phyloP scores from a whole-genome alignment of 1,139 yeast genomes.

The Wickerhamomyces sp. region DNA sequence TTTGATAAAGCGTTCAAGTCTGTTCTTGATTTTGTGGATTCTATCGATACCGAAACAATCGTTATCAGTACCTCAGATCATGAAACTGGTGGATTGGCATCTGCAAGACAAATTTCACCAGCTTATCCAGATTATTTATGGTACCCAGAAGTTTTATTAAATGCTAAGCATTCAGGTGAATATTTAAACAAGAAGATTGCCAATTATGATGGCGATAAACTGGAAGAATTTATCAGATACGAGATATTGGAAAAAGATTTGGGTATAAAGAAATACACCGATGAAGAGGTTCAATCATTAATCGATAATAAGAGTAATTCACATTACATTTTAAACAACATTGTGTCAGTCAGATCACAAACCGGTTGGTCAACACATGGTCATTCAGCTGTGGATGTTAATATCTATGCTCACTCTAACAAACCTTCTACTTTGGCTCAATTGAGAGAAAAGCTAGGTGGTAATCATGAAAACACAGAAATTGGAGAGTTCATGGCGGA shows the following conservation, averaged over 20 bases:
- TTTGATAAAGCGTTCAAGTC: constrained; percentile 72
- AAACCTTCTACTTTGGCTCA: constrained; percentile 36
- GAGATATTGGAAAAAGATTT: constrained; percentile 53
- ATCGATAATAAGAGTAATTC: constrained; percentile 18
- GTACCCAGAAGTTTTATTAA: constrained; percentile 67
- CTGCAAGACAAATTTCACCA: constrained; percentile 66
- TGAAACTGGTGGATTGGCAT: constrained; percentile 84
- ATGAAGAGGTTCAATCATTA: constrained; percentile 41
- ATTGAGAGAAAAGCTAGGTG: constrained; percentile 51
- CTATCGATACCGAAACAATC: constrained; percentile 64
- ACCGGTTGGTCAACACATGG: constrained; percentile 90
- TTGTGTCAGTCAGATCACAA: constrained; percentile 67
- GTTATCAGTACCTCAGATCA: constrained; percentile 81
- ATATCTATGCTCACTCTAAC: constrained; percentile 70
- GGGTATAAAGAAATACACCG: constrained; percentile 53
- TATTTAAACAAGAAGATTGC: constrained; percentile 42
- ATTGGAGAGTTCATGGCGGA: constrained; percentile 67
- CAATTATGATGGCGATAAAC: constrained; percentile 30
- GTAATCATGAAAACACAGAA: constrained; percentile 82
- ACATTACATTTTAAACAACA: constrained; percentile 46
- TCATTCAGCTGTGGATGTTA: constrained; percentile 87
- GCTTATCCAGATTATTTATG: constrained; percentile 66
- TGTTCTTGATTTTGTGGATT: constrained; percentile 61
- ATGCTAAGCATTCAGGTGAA: constrained; percentile 73
- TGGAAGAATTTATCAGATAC: constrained; percentile 40